Base-by-base conservation (phyloP, 768 basidiomycete species). In the Hemileccinum rubropunctum region DNA sequence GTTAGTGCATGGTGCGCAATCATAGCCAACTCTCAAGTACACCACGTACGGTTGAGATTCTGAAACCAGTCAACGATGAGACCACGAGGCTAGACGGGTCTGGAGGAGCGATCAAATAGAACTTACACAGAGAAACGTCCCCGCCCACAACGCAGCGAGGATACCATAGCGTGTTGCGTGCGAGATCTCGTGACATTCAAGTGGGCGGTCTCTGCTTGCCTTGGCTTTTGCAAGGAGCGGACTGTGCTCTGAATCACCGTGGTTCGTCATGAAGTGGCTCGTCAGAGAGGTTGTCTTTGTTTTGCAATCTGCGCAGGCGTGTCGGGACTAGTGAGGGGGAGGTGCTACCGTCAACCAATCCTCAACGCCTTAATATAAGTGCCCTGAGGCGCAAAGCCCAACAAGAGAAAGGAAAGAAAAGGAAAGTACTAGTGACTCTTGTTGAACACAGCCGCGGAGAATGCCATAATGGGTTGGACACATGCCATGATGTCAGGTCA, bases 111-210 rank as follows among this genome's bases (percentile, higher is more conserved):
- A 30, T 8, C 8, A 37, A 37, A 9, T 18, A 10, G 35, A 14
- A 71, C 85, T 62, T 59, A 89, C 87, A 36, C 81, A 82, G 36
- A 91, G 76, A 68, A 89, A 88, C 2, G 79, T 82, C 0, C 80
- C 85, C 6, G 74, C 67, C 84, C 84, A 88, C 45, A 89, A 72
- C 13, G 83, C 85, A 13, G 76, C 80, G 45, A 88, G 63, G 49
- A 89, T 89, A 0, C 81, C 78, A 63, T 79, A 75, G 6, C 84
- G 74, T 6, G 77, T 82, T 1, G 74, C 68, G 18, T 60, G 62
- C 3, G 83, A 74, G n/a, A 89, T 80, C 39, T 85, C 83, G 18
- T 79, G 62, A 6, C 85, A 84, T 3, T 82, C 83, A 20, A 42
- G 47, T 7, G n/a, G n/a, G 23, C 23, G 27, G 17, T 54, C 44